Percentiles rank a stretch among this genome's conserved stretches.
phyloP scores from a whole-genome alignment of 495 filamentous ascomycete genomes.

The Aspergillus heteromorphus region DNA sequence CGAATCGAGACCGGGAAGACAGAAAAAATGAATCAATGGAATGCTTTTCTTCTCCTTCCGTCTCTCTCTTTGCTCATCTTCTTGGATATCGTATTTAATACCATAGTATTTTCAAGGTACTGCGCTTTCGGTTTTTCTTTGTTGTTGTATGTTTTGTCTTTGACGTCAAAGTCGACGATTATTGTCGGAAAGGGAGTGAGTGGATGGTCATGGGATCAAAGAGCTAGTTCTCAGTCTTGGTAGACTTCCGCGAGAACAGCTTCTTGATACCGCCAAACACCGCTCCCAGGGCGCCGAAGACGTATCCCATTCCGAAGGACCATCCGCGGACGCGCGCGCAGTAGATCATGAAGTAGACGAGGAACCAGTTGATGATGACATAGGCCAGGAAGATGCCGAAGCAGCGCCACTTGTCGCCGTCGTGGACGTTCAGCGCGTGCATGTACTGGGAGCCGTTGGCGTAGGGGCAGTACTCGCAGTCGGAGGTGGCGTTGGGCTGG shows the following conservation, averaged over 20 bases:
- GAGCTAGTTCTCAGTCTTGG: slow-evolving; percentile 1
- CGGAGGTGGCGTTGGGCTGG: slow-evolving; percentile 46
- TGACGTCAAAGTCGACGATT: too few species aligned
- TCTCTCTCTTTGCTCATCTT: neutral
- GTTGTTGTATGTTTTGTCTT: neutral
- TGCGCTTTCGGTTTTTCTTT: neutral
- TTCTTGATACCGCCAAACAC: slow-evolving; percentile 37
- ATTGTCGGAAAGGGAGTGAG: too few species aligned
- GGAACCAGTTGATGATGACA: slow-evolving; percentile 67
- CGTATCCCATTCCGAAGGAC: slow-evolving; percentile 62
- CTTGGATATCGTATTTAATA: neutral
- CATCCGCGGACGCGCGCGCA: slow-evolving; percentile 67
- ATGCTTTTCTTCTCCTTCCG: neutral
- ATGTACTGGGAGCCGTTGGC: slow-evolving; percentile 62
- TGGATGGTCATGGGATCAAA: neutral
- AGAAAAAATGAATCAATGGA: neutral
- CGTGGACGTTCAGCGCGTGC: slow-evolving; percentile 58
- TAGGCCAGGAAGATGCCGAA: slow-evolving; percentile 77
- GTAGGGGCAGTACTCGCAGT: slow-evolving; percentile 77
- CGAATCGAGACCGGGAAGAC: neutral
- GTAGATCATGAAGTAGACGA: slow-evolving; percentile 85
- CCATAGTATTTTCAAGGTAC: neutral
- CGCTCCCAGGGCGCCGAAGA: slow-evolving; percentile 50
- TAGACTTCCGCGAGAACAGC: slow-evolving; percentile 26
- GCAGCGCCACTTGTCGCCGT: slow-evolving; percentile 62